Percentiles rank a stretch among this genome's conserved stretches.
phyloP scores from a whole-genome alignment of 2,329 filamentous ascomycete species.

The Fusarium humuli region DNA sequence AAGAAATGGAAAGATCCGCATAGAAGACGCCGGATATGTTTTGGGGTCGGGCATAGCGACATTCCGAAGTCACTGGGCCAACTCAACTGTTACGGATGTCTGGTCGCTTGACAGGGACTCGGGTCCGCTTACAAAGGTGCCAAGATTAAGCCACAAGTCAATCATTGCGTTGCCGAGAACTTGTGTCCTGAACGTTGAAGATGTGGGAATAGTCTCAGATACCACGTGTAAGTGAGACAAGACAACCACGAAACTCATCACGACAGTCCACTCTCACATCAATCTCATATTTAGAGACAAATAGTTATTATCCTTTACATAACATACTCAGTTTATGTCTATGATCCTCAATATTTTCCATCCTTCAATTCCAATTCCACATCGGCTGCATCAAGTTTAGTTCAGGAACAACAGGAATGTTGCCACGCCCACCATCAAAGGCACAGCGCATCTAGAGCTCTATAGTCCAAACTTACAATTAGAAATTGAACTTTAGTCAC shows the following conservation, averaged over 20 bases:
- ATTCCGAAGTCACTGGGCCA: constrained; percentile 12
- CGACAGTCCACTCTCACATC: background rate
- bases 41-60: constrained; percentile 28
- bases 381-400: constrained; percentile 27
- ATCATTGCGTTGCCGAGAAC: background rate
- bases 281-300: background rate
- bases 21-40: constrained; percentile 18
- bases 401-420: constrained; percentile 36
- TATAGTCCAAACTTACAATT: constrained; percentile 20
- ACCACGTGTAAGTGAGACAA: background rate
- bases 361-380: background rate
- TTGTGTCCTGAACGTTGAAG: background rate
- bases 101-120: background rate
- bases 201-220: background rate
- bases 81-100: background rate
- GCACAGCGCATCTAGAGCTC: constrained; percentile 15
- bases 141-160: background rate
- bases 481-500: background rate
- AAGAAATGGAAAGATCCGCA: constrained; percentile 1
- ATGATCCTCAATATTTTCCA: rapidly evolving
- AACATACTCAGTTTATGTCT: background rate
- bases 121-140: background rate
- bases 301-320: background rate
- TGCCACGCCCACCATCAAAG: constrained; percentile 10
- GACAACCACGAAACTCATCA: background rate